These are phyloP conservation scores for Pleurozium schreberi DNA, from an alignment of 225 moss, liverwort and hornwort genomes.

Conservation along the genomic window DNA sequence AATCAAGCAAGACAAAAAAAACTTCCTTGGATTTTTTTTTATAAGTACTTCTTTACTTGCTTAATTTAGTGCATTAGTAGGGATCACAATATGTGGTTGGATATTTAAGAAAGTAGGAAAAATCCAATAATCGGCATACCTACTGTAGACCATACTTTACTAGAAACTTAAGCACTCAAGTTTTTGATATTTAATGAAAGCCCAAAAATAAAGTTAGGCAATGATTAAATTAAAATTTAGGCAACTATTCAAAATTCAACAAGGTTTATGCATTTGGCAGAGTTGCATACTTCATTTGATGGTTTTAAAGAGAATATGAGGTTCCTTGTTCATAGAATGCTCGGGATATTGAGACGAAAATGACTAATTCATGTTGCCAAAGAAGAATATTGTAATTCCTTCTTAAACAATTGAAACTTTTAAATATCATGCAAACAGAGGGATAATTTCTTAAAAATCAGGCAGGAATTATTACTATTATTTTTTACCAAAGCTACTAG, in stretches of 20 bases:
- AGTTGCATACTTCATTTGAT: neutral
- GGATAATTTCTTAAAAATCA: too few species aligned
- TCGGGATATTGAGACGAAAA: neutral
- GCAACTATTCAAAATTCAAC: neutral
- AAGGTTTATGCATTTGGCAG: fast-evolving
- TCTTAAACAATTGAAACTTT: neutral
- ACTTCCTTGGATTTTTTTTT: too few species aligned
- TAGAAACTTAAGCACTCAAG: too few species aligned
- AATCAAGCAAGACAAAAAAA: too few species aligned
- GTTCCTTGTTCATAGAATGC: fast-evolving
- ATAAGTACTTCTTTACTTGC: too few species aligned
- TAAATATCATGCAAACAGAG: fast-evolving
- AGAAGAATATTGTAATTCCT: neutral
- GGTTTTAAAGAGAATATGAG: neutral
- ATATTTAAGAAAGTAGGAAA: neutral
- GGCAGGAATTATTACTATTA: too few species aligned
- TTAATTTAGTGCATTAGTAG: neutral
- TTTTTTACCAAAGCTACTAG: too few species aligned
- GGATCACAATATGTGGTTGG: neutral
- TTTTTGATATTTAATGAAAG: neutral
- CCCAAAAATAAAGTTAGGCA: fast-evolving
- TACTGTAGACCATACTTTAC: neutral
- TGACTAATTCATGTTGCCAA: fast-evolving
- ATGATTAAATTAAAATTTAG: neutral
- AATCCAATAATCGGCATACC: too few species aligned